These are phyloP conservation scores for Carex scoparia DNA, from an alignment of 176 grass and related monocot genomes.

Conservation along the genomic window DNA sequence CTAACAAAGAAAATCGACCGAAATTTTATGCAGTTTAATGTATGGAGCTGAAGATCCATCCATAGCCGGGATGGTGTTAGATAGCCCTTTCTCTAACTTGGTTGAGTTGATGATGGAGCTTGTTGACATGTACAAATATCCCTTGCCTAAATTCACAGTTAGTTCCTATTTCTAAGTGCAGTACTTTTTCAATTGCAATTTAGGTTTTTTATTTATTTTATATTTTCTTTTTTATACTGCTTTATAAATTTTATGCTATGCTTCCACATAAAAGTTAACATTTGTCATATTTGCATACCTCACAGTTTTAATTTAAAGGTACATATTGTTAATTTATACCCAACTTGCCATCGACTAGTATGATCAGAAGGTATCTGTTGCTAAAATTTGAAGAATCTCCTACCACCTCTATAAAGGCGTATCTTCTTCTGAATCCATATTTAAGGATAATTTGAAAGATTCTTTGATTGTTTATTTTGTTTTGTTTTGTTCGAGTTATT, in stretches of 20 bases:
- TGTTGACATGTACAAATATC: constrained; percentile 99
- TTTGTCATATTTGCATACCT: not conserved
- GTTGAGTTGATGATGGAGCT: constrained; percentile 99
- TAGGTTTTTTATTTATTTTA: constrained; percentile 13
- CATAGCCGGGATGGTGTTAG: constrained; percentile 99
- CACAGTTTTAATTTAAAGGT: not conserved
- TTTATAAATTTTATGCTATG: constrained; percentile 18
- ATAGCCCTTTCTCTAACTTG: constrained; percentile 98
- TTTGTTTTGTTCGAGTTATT: constrained; percentile 22
- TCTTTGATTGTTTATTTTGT: not conserved
- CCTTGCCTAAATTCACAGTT: constrained; percentile 97
- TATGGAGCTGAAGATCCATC: constrained; percentile 99
- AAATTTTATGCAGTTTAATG: constrained; percentile 64
- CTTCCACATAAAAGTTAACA: not conserved
- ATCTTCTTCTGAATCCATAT: not conserved
- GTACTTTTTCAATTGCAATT: not conserved
- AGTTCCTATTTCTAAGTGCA: constrained; percentile 16
- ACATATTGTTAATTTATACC: not conserved
- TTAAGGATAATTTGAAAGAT: not conserved
- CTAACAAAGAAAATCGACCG: not conserved
- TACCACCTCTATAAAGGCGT: not conserved
- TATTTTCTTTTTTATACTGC: constrained; percentile 1
- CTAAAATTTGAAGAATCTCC: not conserved
- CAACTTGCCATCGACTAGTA: not conserved
- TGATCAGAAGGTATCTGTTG: not conserved